A percentile compares a stretch with the other conserved stretches of the same genome.
These are phyloP conservation scores for Lactarius hengduanensis DNA, from an alignment of 768 basidiomycete species.

Conservation along the genomic window DNA sequence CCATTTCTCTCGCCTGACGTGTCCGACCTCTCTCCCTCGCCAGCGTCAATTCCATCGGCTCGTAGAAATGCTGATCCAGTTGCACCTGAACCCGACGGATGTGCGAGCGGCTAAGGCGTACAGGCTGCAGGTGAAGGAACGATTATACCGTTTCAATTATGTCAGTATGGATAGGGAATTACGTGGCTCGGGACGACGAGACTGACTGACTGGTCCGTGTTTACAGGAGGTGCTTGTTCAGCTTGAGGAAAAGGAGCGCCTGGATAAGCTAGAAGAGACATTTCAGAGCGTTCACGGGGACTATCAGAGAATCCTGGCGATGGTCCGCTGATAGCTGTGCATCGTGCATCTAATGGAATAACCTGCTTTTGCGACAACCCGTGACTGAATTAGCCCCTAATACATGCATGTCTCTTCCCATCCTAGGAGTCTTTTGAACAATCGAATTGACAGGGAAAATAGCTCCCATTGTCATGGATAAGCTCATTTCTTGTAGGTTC, in stretches of 20 bases:
- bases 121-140: constrained; percentile 90
- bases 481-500: background rate
- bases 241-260: constrained; percentile 80
- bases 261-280: constrained; percentile 90
- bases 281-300: constrained; percentile 84
- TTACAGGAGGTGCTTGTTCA: constrained; percentile 84
- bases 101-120: constrained; percentile 57
- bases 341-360: background rate
- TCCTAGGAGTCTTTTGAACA: background rate
- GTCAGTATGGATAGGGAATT: constrained; percentile 46
- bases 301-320: constrained; percentile 74
- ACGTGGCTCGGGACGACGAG: background rate
- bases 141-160: constrained; percentile 93
- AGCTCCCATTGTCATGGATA: background rate
- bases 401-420: background rate
- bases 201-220: constrained; percentile 9
- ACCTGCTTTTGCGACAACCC: background rate
- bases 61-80: constrained; percentile 84
- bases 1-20: background rate
- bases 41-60: constrained; percentile 94
- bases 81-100: constrained; percentile 65
- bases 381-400: background rate
- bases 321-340: constrained; percentile 35
- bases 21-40: constrained; percentile 8
- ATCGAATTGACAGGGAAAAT: background rate